Base-by-base conservation (phyloP, 345 rosid species). In the Aurinia saxatilis region DNA sequence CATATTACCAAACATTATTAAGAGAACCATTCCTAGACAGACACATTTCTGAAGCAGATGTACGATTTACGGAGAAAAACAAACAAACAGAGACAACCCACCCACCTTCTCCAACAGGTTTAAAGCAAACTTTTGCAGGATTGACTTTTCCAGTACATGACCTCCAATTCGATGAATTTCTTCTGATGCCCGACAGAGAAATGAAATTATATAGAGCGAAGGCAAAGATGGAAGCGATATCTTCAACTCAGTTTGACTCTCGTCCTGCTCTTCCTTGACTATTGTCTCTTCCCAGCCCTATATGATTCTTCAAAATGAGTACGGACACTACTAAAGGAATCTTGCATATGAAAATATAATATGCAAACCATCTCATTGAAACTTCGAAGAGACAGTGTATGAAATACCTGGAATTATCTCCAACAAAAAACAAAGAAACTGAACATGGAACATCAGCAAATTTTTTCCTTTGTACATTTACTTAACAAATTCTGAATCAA, bases 281-380 rank as follows among this genome's bases (percentile, higher is more conserved):
- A 88, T 74, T 25, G 87, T 87, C 81, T 90, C 97, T 62, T 90
- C 99, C 99, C 99, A 95, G 29, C 99, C 99, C 97, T 90, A 80
- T 34, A 56, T 60, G 68, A 79, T 65, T 52, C 57, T 50, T 54
- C 63, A 59, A 65, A 69, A 74, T 70, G 52, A 66, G 61, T 39
- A 44, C 31, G 54, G 41, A 56, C 63, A 55, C 48, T 42, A 19
- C 16, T 35, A 61, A 31, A 23, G 15, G 44, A 66, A 50, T 23
- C 53, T 37, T 39, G 52, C 65, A 49, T 23, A 40, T 33, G 52
- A 50, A 37, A 8, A 30, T 50, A 10, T 39, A 55, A 30, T 6
- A 38, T 14, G 40, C 15, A 36, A 36, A 45, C 19, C 27, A 36
- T 54, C 17, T 3, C 50, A 45, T 19, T 18, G 6, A 11, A 31